phyloP scores from a whole-genome alignment of 1,284 basidiomycete species.

The Cutaneotrichosporon cyanovorans region DNA sequence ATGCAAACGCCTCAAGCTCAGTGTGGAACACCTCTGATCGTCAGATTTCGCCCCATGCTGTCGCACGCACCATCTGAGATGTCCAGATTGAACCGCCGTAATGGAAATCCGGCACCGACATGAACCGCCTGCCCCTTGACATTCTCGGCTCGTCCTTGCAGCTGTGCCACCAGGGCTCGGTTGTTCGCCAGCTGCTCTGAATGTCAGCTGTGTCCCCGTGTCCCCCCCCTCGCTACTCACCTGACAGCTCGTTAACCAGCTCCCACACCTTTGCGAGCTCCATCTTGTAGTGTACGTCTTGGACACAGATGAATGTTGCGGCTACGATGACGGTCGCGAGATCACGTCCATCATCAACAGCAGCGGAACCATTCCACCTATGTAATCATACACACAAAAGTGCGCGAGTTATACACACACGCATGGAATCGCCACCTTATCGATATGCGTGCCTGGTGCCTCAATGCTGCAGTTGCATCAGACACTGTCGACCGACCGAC shows the following conservation, averaged over 20 bases:
- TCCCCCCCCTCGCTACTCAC: slow-evolving; percentile 24
- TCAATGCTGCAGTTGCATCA: no score
- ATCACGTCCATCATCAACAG: neutral
- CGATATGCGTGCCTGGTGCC: no score
- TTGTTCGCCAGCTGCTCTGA: slow-evolving; percentile 81
- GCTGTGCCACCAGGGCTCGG: slow-evolving; percentile 63
- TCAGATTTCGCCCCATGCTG: neutral
- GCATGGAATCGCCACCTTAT: no score
- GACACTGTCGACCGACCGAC: no score
- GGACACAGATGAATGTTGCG: slow-evolving; percentile 17
- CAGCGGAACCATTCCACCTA: no score
- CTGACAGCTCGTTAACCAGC: slow-evolving; percentile 64
- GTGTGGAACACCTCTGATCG: slow-evolving; percentile 78
- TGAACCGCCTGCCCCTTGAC: slow-evolving; percentile 80
- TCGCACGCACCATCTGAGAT: slow-evolving; percentile 70
- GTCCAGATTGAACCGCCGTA: slow-evolving; percentile 89
- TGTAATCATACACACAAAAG: no score
- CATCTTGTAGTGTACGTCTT: slow-evolving; percentile 49
- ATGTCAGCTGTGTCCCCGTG: neutral
- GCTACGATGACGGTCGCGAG: neutral
- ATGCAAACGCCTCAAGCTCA: slow-evolving; percentile 82
- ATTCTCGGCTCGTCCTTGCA: slow-evolving; percentile 66
- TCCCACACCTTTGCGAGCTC: slow-evolving; percentile 69
- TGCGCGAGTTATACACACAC: no score
- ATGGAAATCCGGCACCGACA: slow-evolving; percentile 66